These are phyloP conservation scores for Ustilago hordei DNA, from an alignment of 1,284 basidiomycete species.

Conservation along the genomic window DNA sequence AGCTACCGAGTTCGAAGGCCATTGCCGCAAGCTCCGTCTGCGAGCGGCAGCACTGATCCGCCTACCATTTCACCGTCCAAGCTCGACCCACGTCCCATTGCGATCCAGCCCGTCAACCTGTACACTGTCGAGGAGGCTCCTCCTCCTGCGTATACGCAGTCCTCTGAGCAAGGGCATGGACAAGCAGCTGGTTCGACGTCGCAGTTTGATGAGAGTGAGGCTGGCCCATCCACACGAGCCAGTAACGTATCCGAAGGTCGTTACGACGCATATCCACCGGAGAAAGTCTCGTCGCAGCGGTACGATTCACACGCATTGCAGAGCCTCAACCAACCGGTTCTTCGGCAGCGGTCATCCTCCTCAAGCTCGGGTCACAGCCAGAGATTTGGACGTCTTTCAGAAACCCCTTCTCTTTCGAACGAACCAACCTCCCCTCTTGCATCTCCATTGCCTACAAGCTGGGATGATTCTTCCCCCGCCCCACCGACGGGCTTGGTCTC, in stretches of 20 bases:
- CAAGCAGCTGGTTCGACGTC: background rate
- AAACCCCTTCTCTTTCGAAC: constrained; percentile 1
- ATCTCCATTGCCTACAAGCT: constrained; percentile 6
- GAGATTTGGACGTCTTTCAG: background rate
- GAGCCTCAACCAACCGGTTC: constrained; percentile 19
- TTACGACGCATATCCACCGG: background rate
- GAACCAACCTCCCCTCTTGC: background rate
- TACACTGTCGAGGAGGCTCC: constrained; percentile 21
- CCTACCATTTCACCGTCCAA: background rate
- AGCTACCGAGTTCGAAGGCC: constrained; percentile 18
- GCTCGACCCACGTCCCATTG: background rate
- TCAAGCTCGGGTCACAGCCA: constrained; percentile 29
- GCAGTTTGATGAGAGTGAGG: background rate
- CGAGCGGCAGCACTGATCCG: background rate
- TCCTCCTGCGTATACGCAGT: constrained; percentile 30
- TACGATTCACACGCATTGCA: constrained; percentile 16
- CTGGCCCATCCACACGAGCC: constrained; percentile 15
- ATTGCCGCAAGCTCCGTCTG: constrained; percentile 25
- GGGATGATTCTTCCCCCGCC: constrained; percentile 3
- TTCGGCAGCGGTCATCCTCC: constrained; percentile 25
- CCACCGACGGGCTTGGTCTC: constrained; percentile 2
- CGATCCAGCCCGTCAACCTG: constrained; percentile 10
- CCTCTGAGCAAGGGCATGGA: background rate
- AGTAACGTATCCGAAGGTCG: background rate
- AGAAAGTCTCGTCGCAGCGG: constrained; percentile 6